phyloP scores from a whole-genome alignment of 345 rosid genomes.

The Eucalyptus sideroxylon region DNA sequence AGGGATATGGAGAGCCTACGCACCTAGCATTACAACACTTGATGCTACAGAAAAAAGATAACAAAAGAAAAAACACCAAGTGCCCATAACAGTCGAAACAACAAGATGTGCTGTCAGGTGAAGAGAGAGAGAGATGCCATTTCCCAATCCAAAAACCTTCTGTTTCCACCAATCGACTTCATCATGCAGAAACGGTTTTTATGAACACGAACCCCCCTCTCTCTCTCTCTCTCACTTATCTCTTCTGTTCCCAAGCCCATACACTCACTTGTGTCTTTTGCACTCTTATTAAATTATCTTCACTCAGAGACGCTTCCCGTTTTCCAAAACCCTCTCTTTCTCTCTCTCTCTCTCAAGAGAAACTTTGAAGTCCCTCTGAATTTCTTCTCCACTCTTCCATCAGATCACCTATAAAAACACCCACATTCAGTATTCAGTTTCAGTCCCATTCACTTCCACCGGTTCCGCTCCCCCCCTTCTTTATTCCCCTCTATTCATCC shows the following conservation, averaged over 20 bases:
- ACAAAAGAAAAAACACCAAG: not conserved
- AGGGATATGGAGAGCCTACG: not conserved
- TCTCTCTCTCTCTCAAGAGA: not conserved
- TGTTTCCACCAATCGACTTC: not conserved
- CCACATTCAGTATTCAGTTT: conserved; percentile 5
- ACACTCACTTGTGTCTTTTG: not conserved
- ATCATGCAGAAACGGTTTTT: conserved; percentile 19
- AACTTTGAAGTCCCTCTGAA: not conserved
- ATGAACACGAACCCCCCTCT: not conserved
- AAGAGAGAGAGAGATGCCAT: not conserved
- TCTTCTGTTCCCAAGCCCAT: conserved; percentile 80
- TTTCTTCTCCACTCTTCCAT: not conserved
- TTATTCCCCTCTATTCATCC: not conserved
- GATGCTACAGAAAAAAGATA: not conserved
- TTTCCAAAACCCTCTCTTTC: conserved; percentile 17
- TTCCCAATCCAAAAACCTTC: conserved; percentile 5
- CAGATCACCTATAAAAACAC: not conserved
- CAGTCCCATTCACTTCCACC: not conserved
- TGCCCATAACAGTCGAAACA: not conserved
- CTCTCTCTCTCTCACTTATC: conserved; percentile 15
- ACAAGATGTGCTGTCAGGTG: not conserved
- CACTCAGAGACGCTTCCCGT: conserved; percentile 15
- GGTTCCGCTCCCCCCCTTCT: not conserved
- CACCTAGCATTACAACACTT: not conserved
- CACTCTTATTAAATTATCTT: not conserved